phyloP scores from a whole-genome alignment of 2,329 filamentous ascomycete species.

The Epichloe coenophiala region DNA sequence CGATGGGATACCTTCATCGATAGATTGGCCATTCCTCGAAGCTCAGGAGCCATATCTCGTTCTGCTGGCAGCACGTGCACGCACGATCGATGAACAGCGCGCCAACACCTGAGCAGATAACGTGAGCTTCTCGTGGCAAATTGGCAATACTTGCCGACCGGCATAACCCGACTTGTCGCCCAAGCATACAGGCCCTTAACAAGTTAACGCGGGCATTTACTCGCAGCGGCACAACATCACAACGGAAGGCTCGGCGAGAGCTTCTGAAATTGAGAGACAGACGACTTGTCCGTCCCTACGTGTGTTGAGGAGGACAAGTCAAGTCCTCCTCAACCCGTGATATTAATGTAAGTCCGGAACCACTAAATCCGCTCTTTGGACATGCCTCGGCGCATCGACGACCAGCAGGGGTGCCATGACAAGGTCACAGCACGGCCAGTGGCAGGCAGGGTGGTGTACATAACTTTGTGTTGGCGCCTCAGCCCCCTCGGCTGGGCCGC shows the following conservation, averaged over 20 bases:
- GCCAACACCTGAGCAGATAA: neutral
- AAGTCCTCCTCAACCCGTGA: neutral
- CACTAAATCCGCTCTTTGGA: neutral
- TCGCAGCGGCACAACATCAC: neutral
- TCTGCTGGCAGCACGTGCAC: neutral
- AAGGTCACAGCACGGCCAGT: conserved; percentile 2
- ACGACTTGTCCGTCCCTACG: too few relatives aligned
- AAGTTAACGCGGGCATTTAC: neutral
- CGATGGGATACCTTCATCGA: neutral
- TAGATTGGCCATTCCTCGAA: neutral
- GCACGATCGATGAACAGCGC: neutral
- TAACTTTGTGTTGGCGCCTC: too few relatives aligned
- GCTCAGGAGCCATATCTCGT: neutral
- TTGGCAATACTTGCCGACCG: neutral
- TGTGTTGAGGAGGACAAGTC: neutral
- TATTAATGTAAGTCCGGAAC: neutral
- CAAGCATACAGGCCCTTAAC: neutral
- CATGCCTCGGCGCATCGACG: neutral
- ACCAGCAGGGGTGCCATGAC: conserved; percentile 1
- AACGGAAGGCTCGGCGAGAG: neutral
- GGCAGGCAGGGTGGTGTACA: conserved; percentile 1
- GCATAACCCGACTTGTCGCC: neutral
- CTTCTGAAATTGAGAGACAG: too few relatives aligned
- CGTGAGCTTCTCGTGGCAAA: neutral
- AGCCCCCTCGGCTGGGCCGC: neutral